These are phyloP conservation scores for Herpetomonas samuelpessoai DNA, from an alignment of 208 protist species.

Conservation along the genomic window DNA sequence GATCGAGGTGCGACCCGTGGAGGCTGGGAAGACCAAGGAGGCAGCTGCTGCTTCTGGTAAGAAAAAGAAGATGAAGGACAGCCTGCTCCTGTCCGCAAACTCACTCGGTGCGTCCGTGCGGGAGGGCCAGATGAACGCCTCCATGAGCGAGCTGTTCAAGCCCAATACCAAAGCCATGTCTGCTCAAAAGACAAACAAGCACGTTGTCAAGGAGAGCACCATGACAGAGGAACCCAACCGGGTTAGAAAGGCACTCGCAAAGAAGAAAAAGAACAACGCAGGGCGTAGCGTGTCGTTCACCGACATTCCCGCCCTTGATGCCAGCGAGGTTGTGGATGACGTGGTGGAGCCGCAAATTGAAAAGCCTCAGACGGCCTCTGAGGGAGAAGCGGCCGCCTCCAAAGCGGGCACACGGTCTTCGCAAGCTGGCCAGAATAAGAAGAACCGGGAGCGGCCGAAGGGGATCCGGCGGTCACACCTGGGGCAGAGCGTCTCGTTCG, in stretches of 20 bases:
- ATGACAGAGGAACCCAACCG: constrained; percentile 28
- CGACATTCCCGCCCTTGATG: constrained; percentile 19
- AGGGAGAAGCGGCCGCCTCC: background rate
- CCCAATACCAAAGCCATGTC: constrained; percentile 8
- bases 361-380: too few species aligned
- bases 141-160: constrained; percentile 23
- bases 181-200: constrained; percentile 11
- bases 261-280: background rate
- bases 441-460: background rate
- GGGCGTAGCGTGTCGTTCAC: constrained; percentile 33
- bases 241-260: constrained; percentile 9
- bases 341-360: constrained; percentile 9
- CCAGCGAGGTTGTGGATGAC: constrained; percentile 27
- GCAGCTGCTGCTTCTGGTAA: constrained; percentile 19
- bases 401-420: too few species aligned
- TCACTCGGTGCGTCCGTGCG: constrained; percentile 4
- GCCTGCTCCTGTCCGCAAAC: constrained; percentile 6
- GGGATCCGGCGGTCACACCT: constrained; percentile 10
- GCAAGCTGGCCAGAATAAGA: too few species aligned
- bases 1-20: background rate
- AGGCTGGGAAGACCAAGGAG: background rate
- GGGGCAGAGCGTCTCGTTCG: constrained; percentile 24
- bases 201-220: constrained; percentile 29
- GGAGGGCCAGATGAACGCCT: constrained; percentile 19
- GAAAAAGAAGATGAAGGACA: constrained; percentile 25